Evolutionary conservation across 495 filamentous ascomycete genomes (phyloP), one percentile per base, ranked within the genome.

Genomic region (Talaromyces trachyspermus): DNA sequence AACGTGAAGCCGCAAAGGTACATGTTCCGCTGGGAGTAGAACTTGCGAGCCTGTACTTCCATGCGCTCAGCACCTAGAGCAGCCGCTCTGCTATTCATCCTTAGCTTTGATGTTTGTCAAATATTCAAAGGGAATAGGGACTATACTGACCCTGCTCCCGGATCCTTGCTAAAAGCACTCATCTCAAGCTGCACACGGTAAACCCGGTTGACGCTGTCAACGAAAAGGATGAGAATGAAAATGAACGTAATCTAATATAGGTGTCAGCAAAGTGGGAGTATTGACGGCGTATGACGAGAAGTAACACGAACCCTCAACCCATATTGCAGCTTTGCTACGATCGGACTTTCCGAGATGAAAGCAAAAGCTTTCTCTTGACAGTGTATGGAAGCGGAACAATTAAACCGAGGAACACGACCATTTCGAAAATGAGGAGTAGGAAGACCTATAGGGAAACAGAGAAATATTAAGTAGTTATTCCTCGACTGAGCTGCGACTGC

Each of bases 1-100:
- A 97, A 85, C 0, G 92, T 98, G 76, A 98, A 98, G 57, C 92
- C 92, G 70, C 94, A 97, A 47, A 98, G 89, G 73, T 98, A 98
- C 94, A 98, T 96, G 80, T 98, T 98, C 62, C 92, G 91, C 72
- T 98, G 90, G 49, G 90, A 95, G 80, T 98, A 98, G 77, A 98
- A 98, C 68, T 97, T 97, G 75, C 92, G 90, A 49, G 92, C 92
- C 66, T 98, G 92, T 14, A 96, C 89, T 69, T 98, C 92, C 80
- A 94, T 88, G 52, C 92, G 89, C 63, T 95, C 92, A 65, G 85
- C 84, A 42, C 94, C 82, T 29, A 94, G 75, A 43, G 83, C 79
- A 29, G 81, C 79, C 40, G 81, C 79, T 54, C 79, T 81, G 54
- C 70, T 69, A 24, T 35, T 40, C 41, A 55, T 61, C 54, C 58